These are phyloP conservation scores for Capsicum rhomboideum DNA, from an alignment of 257 asterid species.

Conservation along the genomic window DNA sequence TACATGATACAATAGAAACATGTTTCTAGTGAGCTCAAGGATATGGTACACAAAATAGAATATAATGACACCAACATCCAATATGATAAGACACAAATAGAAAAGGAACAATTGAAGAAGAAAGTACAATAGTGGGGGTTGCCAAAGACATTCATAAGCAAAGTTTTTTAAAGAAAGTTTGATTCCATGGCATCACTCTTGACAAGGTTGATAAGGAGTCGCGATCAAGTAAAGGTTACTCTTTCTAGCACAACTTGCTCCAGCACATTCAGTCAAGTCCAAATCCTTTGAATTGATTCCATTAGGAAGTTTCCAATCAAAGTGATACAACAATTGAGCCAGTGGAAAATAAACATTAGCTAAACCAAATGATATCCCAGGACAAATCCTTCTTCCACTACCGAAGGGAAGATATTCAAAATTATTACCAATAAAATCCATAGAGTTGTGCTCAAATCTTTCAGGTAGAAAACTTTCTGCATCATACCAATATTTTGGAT, in stretches of 20 bases:
- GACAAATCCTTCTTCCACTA: constrained; percentile 3
- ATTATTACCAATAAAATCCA: neutral
- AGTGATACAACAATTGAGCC: constrained; percentile 1
- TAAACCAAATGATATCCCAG: constrained; percentile 1
- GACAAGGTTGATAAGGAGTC: neutral
- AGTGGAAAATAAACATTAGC: neutral
- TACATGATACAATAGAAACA: too few species aligned
- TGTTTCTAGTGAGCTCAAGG: too few species aligned
- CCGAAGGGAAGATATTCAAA: constrained; percentile 1
- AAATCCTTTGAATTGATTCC: neutral
- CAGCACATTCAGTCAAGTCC: neutral
- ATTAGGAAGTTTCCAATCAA: constrained; percentile 2
- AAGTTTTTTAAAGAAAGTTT: neutral
- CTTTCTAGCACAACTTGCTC: neutral
- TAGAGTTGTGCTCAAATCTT: neutral
- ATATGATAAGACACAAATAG: neutral
- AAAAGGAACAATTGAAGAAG: neutral
- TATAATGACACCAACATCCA: neutral
- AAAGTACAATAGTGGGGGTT: neutral
- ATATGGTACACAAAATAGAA: neutral
- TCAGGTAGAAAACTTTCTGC: too few species aligned
- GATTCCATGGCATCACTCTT: neutral
- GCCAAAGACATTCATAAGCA: neutral
- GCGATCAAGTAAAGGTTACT: neutral
- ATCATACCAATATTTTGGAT: too few species aligned